These are phyloP conservation scores for Neocucurbitaria cava DNA, from an alignment of 2,329 filamentous ascomycete genomes.

Conservation along the genomic window DNA sequence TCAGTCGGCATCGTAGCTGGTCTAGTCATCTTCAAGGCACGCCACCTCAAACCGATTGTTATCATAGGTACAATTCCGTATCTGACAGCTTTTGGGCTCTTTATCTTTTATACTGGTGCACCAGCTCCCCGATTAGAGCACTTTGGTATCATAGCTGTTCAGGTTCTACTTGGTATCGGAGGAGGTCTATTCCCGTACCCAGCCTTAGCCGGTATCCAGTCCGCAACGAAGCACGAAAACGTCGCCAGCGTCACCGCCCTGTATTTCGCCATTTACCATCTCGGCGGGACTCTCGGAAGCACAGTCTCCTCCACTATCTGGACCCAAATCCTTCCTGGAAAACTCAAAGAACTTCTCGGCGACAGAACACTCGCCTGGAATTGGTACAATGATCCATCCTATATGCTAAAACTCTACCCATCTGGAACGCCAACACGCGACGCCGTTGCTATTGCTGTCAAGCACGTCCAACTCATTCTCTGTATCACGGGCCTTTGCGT, in stretches of 20 bases:
- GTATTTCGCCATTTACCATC: conserved; percentile 67
- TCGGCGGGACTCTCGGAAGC: conserved; percentile 67
- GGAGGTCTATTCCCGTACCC: conserved; percentile 68
- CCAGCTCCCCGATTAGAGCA: conserved; percentile 50
- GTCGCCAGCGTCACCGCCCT: conserved; percentile 69
- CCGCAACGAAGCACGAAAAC: conserved; percentile 60
- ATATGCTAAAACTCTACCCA: conserved; percentile 47
- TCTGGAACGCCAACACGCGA: conserved; percentile 54
- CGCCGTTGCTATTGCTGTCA: conserved; percentile 54
- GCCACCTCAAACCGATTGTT: conserved; percentile 69
- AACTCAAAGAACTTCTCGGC: conserved; percentile 50
- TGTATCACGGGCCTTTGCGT: conserved; percentile 61
- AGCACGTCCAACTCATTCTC: conserved; percentile 55
- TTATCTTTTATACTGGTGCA: conserved; percentile 65
- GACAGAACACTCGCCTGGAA: conserved; percentile 50
- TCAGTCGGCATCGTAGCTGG: conserved; percentile 65
- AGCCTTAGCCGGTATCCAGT: conserved; percentile 59
- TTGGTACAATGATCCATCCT: conserved; percentile 54
- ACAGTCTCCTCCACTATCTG: conserved; percentile 68
- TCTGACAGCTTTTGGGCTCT: conserved; percentile 69
- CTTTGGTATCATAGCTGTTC: conserved; percentile 67
- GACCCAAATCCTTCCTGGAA: conserved; percentile 59
- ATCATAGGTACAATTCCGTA: conserved; percentile 66
- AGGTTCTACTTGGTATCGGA: conserved; percentile 68
- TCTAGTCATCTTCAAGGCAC: conserved; percentile 61